These are phyloP conservation scores for Trichoderma gracile DNA, from an alignment of 2,329 filamentous ascomycete species.

Conservation along the genomic window DNA sequence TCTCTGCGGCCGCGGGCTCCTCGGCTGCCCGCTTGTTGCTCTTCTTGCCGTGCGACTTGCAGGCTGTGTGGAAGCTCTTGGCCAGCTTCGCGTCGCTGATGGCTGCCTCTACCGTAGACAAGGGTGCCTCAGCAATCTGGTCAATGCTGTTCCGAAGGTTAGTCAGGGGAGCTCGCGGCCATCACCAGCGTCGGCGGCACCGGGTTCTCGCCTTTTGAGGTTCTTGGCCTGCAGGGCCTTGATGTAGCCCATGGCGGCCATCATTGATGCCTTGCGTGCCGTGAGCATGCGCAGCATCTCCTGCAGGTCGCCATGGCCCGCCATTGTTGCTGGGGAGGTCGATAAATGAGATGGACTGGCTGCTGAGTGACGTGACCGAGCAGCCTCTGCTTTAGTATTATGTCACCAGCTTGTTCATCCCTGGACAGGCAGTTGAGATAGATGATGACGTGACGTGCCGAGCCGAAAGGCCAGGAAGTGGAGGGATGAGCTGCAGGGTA, in stretches of 20 bases:
- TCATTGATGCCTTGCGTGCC: conserved; percentile 58
- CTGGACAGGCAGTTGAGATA: not conserved
- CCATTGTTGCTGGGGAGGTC: conserved; percentile 42
- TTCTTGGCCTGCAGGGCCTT: conserved; percentile 57
- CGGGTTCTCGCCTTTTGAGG: conserved; percentile 53
- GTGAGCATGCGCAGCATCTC: conserved; percentile 62
- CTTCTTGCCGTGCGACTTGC: conserved; percentile 54
- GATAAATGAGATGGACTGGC: too few relatives aligned
- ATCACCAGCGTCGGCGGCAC: not conserved
- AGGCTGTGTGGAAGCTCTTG: conserved; percentile 54
- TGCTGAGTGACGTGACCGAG: too few relatives aligned
- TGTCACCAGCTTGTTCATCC: not conserved
- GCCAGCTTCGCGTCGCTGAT: conserved; percentile 53
- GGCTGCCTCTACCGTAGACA: conserved; percentile 47
- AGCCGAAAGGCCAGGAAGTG: not conserved
- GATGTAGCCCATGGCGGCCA: conserved; percentile 60
- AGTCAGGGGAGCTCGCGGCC: not conserved
- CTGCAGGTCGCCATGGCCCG: conserved; percentile 59
- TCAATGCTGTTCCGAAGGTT: conserved; percentile 45
- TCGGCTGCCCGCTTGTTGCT: conserved; percentile 36
- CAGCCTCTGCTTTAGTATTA: too few relatives aligned
- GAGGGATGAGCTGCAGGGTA: conserved; percentile 17
- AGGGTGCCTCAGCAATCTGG: conserved; percentile 54
- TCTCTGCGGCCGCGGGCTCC: conserved; percentile 25
- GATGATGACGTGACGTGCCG: conserved; percentile 16